These are phyloP conservation scores for Hypoxylon sp. DNA, from an alignment of 2,329 filamentous ascomycete species.

Conservation along the genomic window DNA sequence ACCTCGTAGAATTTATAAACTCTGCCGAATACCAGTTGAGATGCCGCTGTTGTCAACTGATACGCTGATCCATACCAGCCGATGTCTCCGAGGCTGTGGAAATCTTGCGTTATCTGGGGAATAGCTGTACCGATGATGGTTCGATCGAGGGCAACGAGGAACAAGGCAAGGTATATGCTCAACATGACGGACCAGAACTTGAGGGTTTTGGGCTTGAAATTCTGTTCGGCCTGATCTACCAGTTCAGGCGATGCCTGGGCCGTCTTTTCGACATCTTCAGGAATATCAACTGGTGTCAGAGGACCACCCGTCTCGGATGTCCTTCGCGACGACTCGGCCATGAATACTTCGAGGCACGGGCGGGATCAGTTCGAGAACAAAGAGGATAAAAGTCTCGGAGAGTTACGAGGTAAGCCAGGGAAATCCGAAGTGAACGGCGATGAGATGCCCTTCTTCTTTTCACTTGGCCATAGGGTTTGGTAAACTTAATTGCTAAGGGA, in stretches of 20 bases:
- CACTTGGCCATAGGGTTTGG: constrained; percentile 19
- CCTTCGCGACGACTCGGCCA: constrained; percentile 37
- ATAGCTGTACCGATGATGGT: constrained; percentile 69
- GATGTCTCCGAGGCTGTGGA: constrained; percentile 69
- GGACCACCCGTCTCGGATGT: constrained; percentile 31
- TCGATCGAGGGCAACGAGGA: constrained; percentile 68
- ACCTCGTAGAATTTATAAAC: constrained; percentile 67
- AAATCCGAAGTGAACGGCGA: constrained; percentile 8
- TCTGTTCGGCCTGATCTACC: constrained; percentile 52
- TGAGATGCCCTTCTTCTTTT: constrained; percentile 9
- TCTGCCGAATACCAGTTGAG: constrained; percentile 65
- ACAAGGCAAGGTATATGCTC: constrained; percentile 67
- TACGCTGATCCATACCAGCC: constrained; percentile 74
- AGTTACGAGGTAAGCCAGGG: constrained; percentile 6
- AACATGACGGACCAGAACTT: constrained; percentile 68
- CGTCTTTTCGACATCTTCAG: constrained; percentile 36
- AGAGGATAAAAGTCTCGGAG: constrained; percentile 8
- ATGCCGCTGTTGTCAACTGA: constrained; percentile 70
- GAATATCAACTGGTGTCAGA: constrained; percentile 16
- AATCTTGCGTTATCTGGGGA: constrained; percentile 68
- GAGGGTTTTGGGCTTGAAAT: constrained; percentile 65
- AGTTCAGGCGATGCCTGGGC: constrained; percentile 11
- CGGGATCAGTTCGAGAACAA: constrained; percentile 5
- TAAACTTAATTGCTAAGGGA: constrained; percentile 19
- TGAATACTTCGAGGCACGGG: constrained; percentile 16